Evolutionary conservation across 495 filamentous ascomycete genomes (phyloP).

Genomic region (Durotheca rogersii): DNA sequence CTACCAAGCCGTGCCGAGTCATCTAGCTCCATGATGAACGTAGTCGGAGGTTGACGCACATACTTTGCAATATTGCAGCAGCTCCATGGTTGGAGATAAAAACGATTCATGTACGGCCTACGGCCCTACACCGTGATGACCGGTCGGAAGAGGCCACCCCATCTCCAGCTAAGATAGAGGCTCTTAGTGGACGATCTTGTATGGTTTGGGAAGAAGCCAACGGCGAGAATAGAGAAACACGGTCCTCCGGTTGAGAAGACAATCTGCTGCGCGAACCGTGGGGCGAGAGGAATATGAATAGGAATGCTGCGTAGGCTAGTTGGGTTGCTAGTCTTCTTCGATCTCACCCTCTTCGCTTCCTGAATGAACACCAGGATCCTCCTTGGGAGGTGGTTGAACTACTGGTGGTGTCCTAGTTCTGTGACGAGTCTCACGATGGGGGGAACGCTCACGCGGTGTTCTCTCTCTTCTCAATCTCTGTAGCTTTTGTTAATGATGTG

Average conservation of each 20-base stretch:
- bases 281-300: neutral
- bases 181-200: neutral
- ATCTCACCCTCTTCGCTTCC: conserved; percentile 99
- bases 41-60: conserved; percentile 32
- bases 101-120: neutral
- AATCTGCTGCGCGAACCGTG: neutral
- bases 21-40: conserved; percentile 29
- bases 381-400: conserved; percentile 50
- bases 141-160: neutral
- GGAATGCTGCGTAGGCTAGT: conserved; percentile 6
- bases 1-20: conserved; percentile 26
- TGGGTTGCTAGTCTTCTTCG: conserved; percentile 70
- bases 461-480: conserved; percentile 64
- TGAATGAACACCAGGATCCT: conserved; percentile 68
- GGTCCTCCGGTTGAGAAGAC: neutral
- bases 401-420: conserved; percentile 55
- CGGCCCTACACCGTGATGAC: neutral
- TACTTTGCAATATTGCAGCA: conserved; percentile 27
- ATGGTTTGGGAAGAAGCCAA: too few species aligned
- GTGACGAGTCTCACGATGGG: conserved; percentile 53
- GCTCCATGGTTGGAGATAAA: neutral
- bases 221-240: neutral
- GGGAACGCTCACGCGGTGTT: conserved; percentile 60
- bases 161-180: neutral
- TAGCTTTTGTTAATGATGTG: conserved; percentile 19